These are phyloP conservation scores for Penicillium canariense DNA, from an alignment of 495 filamentous ascomycete genomes.

Conservation along the genomic window DNA sequence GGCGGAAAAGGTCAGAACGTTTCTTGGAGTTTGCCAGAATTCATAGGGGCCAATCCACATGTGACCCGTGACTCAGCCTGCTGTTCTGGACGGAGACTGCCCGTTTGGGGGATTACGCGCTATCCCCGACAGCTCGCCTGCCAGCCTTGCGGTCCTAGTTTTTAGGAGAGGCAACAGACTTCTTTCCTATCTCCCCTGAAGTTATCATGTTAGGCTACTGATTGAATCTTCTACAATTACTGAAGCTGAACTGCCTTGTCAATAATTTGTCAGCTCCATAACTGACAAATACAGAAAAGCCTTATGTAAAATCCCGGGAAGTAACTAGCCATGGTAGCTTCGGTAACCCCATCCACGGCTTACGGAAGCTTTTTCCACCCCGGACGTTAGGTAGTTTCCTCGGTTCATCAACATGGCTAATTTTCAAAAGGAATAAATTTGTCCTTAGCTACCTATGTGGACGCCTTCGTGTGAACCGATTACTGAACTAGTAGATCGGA, in stretches of 20 bases:
- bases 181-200: not conserved
- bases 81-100: too few species aligned
- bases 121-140: slow-evolving; percentile 5
- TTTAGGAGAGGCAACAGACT: not conserved
- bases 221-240: not conserved
- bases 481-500: too few species aligned
- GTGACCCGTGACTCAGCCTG: slow-evolving; percentile 16
- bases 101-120: not conserved
- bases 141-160: not conserved
- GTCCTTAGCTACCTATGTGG: too few species aligned
- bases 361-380: not conserved
- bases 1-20: not conserved
- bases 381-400: not conserved
- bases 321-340: not conserved
- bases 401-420: not conserved
- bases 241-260: not conserved
- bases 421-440: too few species aligned
- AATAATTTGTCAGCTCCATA: not conserved
- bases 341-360: not conserved
- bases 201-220: not conserved
- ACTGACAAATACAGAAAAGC: not conserved
- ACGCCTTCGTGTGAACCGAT: too few species aligned
- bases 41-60: slow-evolving; percentile 10
- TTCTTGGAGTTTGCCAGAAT: not conserved
- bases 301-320: not conserved